Percentiles rank a stretch among this genome's conserved stretches.
These are phyloP conservation scores for Aureobasidium sp. DNA, from an alignment of 2,329 filamentous ascomycete species.

Conservation along the genomic window DNA sequence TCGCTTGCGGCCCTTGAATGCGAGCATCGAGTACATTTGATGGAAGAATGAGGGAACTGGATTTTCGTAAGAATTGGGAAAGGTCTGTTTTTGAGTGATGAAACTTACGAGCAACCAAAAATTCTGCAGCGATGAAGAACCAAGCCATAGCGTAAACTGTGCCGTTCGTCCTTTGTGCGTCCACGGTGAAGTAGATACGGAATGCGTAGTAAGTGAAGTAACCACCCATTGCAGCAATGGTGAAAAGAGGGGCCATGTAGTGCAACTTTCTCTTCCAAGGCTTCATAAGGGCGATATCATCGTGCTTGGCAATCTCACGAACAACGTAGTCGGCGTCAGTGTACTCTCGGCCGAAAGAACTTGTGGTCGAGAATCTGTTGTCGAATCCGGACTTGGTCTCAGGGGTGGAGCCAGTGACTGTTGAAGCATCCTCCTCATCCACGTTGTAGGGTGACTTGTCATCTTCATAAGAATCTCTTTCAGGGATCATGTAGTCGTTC, in stretches of 20 bases:
- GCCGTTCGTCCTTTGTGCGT: constrained; percentile 6
- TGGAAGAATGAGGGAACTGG: constrained; percentile 73
- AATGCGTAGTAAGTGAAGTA: constrained; percentile 16
- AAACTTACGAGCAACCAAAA: constrained; percentile 12
- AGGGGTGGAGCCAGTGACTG: constrained; percentile 11
- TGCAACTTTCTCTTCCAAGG: constrained; percentile 16
- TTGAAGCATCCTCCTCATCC: constrained; percentile 8
- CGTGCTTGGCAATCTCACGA: constrained; percentile 14
- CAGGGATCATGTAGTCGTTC: constrained; percentile 14
- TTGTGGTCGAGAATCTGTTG: constrained; percentile 14
- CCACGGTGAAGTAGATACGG: constrained; percentile 15
- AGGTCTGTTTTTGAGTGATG: neutral
- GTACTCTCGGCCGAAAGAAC: constrained; percentile 9
- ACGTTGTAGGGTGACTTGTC: constrained; percentile 11
- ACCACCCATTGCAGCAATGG: constrained; percentile 6
- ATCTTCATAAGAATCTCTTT: constrained; percentile 9
- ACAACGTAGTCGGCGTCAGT: constrained; percentile 13
- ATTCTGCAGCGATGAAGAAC: constrained; percentile 15
- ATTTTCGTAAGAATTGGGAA: neutral
- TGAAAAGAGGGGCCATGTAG: constrained; percentile 13
- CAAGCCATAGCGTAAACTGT: constrained; percentile 11
- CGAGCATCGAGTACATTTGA: constrained; percentile 57
- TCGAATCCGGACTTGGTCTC: constrained; percentile 10
- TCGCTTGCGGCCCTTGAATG: constrained; percentile 15
- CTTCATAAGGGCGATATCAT: constrained; percentile 10